Percentiles rank a stretch among this genome's conserved stretches.
These are phyloP conservation scores for Cladobotryum mycophilum DNA, from an alignment of 2,329 filamentous ascomycete genomes.

Conservation along the genomic window DNA sequence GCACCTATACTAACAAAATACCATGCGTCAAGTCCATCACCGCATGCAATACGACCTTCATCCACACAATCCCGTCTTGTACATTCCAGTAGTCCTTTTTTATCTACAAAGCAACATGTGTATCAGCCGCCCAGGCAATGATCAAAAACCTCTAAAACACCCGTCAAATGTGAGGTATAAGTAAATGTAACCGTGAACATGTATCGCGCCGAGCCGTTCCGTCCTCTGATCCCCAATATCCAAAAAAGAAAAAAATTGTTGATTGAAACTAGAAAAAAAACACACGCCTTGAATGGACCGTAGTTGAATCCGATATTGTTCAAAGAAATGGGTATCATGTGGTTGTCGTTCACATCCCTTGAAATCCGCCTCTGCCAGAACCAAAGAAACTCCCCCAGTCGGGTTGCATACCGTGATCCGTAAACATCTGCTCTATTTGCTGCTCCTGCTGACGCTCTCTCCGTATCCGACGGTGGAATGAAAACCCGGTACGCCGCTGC, in stretches of 20 bases:
- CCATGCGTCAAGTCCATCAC: too few relatives aligned
- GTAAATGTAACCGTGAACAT: background rate
- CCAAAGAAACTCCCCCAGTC: slow-evolving; percentile 44
- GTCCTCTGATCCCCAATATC: slow-evolving; percentile 1
- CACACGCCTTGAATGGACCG: background rate
- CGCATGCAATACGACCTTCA: too few relatives aligned
- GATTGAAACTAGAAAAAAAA: background rate
- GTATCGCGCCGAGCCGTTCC: slow-evolving; percentile 1
- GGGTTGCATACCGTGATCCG: slow-evolving; percentile 38
- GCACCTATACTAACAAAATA: too few relatives aligned
- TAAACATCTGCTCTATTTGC: slow-evolving; percentile 46
- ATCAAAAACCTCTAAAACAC: slow-evolving; percentile 6
- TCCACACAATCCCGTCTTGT: background rate
- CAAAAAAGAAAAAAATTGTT: background rate
- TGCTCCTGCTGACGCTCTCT: slow-evolving; percentile 27
- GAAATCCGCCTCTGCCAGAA: slow-evolving; percentile 36
- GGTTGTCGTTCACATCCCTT: slow-evolving; percentile 34
- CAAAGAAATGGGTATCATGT: slow-evolving; percentile 35
- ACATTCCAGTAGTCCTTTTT: background rate
- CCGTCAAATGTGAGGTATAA: slow-evolving; percentile 7
- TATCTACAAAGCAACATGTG: background rate
- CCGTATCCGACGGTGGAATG: slow-evolving; percentile 19
- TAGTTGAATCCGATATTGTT: slow-evolving; percentile 19
- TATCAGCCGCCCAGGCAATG: background rate
- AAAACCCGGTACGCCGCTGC: slow-evolving; percentile 20